phyloP scores from a whole-genome alignment of 2,329 filamentous ascomycete genomes.

The Aspergillus sp. region DNA sequence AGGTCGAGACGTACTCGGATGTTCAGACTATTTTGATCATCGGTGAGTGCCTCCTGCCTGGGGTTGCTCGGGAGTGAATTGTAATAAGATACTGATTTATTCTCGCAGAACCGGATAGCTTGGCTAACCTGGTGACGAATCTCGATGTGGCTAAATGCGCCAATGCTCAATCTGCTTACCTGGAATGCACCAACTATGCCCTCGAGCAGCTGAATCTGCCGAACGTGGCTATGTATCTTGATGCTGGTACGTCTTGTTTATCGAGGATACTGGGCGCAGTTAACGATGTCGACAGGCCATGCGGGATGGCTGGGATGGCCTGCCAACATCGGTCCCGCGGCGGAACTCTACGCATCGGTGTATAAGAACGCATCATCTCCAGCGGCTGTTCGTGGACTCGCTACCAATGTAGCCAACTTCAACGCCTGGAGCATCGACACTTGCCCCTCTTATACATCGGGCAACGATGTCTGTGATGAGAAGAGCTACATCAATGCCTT shows the following conservation, averaged over 20 bases:
- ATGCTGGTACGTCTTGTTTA: conserved; percentile 49
- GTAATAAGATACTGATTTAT: conserved; percentile 29
- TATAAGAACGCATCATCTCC: conserved; percentile 53
- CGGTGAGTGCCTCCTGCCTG: conserved; percentile 26
- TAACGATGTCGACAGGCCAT: conserved; percentile 42
- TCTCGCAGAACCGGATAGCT: conserved; percentile 61
- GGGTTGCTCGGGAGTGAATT: too few species aligned
- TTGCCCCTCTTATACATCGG: conserved; percentile 48
- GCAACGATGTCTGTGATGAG: conserved; percentile 56
- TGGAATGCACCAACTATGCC: conserved; percentile 59
- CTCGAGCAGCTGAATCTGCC: conserved; percentile 58
- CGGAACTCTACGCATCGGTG: conserved; percentile 50
- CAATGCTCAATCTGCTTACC: conserved; percentile 57
- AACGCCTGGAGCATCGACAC: conserved; percentile 54
- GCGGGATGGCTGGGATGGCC: conserved; percentile 67
- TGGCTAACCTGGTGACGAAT: conserved; percentile 66
- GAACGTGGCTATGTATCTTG: conserved; percentile 66
- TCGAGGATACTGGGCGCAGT: neutral
- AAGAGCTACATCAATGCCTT: conserved; percentile 55
- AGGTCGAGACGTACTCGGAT: conserved; percentile 58
- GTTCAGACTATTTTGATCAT: conserved; percentile 54
- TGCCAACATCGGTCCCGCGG: conserved; percentile 58
- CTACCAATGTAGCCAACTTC: conserved; percentile 62
- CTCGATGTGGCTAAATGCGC: conserved; percentile 56
- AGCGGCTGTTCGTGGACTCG: conserved; percentile 53